A percentile compares a stretch with the other conserved stretches of the same genome.
phyloP scores from a whole-genome alignment of 257 asterid species.

The Parsonsia alboflavescens region DNA sequence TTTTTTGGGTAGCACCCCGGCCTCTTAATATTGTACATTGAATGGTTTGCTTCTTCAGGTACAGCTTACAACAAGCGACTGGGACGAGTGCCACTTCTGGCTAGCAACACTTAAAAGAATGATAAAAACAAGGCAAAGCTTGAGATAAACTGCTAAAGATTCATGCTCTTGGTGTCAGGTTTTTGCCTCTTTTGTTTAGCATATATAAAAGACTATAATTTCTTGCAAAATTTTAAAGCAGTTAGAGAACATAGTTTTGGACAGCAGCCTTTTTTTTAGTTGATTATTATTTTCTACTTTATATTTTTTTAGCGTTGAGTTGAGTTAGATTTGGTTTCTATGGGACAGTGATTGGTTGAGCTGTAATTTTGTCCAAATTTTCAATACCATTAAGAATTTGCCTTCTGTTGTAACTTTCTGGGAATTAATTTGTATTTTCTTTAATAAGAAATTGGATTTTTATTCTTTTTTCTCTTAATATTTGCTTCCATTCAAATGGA shows the following conservation, averaged over 20 bases:
- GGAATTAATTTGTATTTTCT: conserved; percentile 2
- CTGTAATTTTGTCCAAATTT: conserved; percentile 32
- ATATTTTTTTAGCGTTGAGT: conserved; percentile 32
- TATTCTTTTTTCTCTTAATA: no score
- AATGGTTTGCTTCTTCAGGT: conserved; percentile 38
- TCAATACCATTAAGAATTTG: not conserved
- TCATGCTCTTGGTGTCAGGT: conserved; percentile 23
- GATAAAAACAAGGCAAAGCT: conserved; percentile 81
- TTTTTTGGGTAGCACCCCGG: not conserved
- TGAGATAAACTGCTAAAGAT: conserved; percentile 38
- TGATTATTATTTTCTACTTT: conserved; percentile 31
- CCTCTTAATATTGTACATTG: conserved; percentile 1
- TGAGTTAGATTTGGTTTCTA: conserved; percentile 27
- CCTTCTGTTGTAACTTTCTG: conserved; percentile 3
- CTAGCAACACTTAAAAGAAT: conserved; percentile 79
- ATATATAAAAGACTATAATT: conserved; percentile 11
- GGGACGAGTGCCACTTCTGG: conserved; percentile 99
- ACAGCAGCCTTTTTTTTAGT: conserved; percentile 28
- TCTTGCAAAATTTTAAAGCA: conserved; percentile 32
- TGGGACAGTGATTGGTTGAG: conserved; percentile 15
- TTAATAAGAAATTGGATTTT: not conserved
- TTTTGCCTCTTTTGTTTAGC: conserved; percentile 18
- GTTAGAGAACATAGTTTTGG: conserved; percentile 35
- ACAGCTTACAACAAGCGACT: conserved; percentile 83
- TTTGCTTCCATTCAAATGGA: not conserved